Conservation (phyloP, 352 stramenopile species). For the Phytopythium helicoides region DNA sequence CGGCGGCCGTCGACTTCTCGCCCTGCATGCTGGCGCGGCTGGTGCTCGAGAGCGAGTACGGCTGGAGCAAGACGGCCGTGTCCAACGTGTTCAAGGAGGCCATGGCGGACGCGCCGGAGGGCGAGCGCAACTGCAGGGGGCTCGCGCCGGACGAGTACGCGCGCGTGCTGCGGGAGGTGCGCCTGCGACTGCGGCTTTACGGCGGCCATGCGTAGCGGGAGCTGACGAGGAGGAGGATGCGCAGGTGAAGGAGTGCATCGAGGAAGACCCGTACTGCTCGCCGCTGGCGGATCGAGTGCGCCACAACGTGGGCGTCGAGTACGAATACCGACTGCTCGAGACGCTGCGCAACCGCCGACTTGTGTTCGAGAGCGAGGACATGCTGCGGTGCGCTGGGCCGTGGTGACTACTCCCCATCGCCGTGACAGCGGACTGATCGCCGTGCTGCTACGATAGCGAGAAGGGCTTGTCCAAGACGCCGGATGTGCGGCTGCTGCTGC, state of each 20-base stretch:
- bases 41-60: slow-evolving; percentile 51
- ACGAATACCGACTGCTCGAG: slow-evolving; percentile 81
- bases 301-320: slow-evolving; percentile 80
- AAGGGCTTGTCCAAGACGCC: slow-evolving; percentile 86
- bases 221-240: too few species aligned
- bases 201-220: too few species aligned
- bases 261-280: slow-evolving; percentile 70
- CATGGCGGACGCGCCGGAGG: slow-evolving; percentile 15
- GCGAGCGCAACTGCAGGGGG: slow-evolving; percentile 14
- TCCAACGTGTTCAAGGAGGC: slow-evolving; percentile 64
- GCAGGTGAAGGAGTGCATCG: slow-evolving; percentile 69
- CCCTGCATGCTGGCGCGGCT: slow-evolving; percentile 69
- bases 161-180: slow-evolving; percentile 27
- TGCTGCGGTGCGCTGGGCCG: slow-evolving; percentile 32
- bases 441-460: slow-evolving; percentile 17
- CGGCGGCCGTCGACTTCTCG: slow-evolving; percentile 46
- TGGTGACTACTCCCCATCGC: neutral
- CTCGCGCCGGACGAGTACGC: slow-evolving; percentile 24
- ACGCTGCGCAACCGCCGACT: slow-evolving; percentile 68
- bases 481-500: slow-evolving; percentile 75
- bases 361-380: slow-evolving; percentile 83
- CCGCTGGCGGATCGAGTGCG: slow-evolving; percentile 70
- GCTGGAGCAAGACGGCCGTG: slow-evolving; percentile 65
- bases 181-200: too few species aligned
- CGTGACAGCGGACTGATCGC: neutral